A percentile compares a stretch with the other conserved stretches of the same genome.
Conservation (phyloP, 495 filamentous ascomycete species). For the Cercophora newfieldiana region DNA sequence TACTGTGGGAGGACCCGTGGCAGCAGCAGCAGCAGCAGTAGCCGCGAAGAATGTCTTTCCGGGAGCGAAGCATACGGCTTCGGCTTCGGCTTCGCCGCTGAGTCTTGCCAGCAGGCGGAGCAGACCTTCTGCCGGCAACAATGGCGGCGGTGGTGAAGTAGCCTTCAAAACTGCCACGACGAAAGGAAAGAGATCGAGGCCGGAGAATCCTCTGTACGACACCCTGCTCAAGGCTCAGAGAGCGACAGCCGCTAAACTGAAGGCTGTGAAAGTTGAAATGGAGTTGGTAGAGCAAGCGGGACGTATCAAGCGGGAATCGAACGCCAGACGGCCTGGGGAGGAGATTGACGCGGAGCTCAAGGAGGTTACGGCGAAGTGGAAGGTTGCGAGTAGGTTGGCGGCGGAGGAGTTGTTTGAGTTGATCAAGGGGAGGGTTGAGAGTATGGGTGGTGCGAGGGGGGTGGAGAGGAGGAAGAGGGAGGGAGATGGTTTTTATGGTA, state of each 20-base stretch:
- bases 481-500: not conserved
- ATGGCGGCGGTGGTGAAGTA: too few relatives aligned
- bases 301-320: conserved; percentile 19
- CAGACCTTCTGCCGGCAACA: too few relatives aligned
- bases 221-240: conserved; percentile 13
- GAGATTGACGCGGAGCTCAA: conserved; percentile 26
- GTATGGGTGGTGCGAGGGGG: conserved; percentile 25
- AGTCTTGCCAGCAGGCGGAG: too few relatives aligned
- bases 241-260: conserved; percentile 8
- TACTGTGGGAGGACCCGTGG: not conserved
- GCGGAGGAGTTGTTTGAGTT: conserved; percentile 36
- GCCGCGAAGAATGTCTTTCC: too few relatives aligned
- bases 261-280: conserved; percentile 15
- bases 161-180: too few relatives aligned
- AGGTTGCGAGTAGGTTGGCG: conserved; percentile 26
- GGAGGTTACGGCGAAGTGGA: conserved; percentile 26
- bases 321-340: not conserved
- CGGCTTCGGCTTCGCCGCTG: too few relatives aligned
- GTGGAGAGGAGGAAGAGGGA: not conserved
- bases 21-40: too few relatives aligned
- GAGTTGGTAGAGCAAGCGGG: conserved; percentile 26
- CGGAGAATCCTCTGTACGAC: not conserved
- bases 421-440: conserved; percentile 27
- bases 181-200: too few relatives aligned
- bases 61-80: too few relatives aligned